phyloP scores from a whole-genome alignment of 441 rosid genomes.

The Erodium trifolium region DNA sequence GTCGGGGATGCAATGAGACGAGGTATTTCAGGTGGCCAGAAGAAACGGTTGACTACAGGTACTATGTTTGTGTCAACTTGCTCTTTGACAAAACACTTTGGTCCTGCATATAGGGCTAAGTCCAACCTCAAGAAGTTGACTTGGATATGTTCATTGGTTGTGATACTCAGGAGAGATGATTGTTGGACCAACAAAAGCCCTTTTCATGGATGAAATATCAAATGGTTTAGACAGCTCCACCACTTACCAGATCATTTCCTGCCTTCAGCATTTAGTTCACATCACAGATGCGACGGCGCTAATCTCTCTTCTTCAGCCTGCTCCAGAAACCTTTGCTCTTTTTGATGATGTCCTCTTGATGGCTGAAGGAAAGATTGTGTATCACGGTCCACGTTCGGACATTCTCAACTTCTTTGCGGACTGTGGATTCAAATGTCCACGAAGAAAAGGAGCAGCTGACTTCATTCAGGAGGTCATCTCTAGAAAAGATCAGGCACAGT shows the following conservation, averaged over 20 bases:
- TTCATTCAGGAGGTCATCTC: constrained; percentile 49
- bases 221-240: constrained; percentile 41
- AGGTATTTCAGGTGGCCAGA: constrained; percentile 63
- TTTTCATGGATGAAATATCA: constrained; percentile 43
- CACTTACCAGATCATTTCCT: constrained; percentile 33
- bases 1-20: constrained; percentile 52
- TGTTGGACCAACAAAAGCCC: constrained; percentile 33
- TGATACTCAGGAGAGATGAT: constrained; percentile 29
- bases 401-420: constrained; percentile 30
- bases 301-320: constrained; percentile 39
- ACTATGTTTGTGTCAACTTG: constrained; percentile 6
- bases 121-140: too few relatives aligned
- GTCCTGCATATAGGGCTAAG: too few relatives aligned
- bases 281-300: constrained; percentile 30
- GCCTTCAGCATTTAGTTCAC: constrained; percentile 32
- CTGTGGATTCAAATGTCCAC: constrained; percentile 33
- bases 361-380: constrained; percentile 36
- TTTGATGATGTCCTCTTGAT: constrained; percentile 35
- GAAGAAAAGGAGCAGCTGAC: constrained; percentile 39
- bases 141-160: background rate
- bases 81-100: background rate
- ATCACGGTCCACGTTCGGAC: constrained; percentile 30
- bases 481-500: constrained; percentile 47
- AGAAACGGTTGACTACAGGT: constrained; percentile 57
- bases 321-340: constrained; percentile 34